Evolutionary conservation across 176 grass and related monocot genomes (phyloP).

Genomic region (Olyra latifolia): DNA sequence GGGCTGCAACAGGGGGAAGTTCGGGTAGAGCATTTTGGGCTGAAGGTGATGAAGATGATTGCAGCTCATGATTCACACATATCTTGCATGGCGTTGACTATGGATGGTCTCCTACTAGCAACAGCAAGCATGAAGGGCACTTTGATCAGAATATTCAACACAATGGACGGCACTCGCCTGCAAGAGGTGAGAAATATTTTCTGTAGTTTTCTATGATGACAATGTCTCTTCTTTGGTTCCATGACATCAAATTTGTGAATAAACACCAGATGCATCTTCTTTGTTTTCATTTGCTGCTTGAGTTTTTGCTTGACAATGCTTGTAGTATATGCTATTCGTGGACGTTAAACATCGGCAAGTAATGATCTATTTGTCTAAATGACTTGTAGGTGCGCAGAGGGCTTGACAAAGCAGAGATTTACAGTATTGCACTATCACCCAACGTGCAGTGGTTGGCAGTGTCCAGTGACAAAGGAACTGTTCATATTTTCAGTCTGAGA

Average conservation of each 20-base stretch:
- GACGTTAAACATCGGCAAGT: neutral
- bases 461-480: constrained; percentile 89
- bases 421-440: constrained; percentile 74
- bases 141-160: constrained; percentile 96
- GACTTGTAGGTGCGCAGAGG: constrained; percentile 77
- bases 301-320: neutral
- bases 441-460: constrained; percentile 91
- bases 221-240: neutral
- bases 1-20: constrained; percentile 67
- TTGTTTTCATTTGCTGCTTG: neutral
- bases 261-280: neutral
- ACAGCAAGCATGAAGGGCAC: constrained; percentile 91
- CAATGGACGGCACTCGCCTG: constrained; percentile 81
- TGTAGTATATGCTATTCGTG: neutral
- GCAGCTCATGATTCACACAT: constrained; percentile 87
- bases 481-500: constrained; percentile 86
- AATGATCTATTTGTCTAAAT: constrained; percentile 34
- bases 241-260: neutral
- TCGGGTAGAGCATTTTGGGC: constrained; percentile 86
- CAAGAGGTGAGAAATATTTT: constrained; percentile 71
- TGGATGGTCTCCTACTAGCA: constrained; percentile 87
- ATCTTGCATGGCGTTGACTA: constrained; percentile 82
- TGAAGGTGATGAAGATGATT: constrained; percentile 84
- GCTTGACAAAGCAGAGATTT: constrained; percentile 87
- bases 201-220: neutral